Base-by-base conservation (phyloP, 257 asterid species). In the Thymus quinquecostatus region DNA sequence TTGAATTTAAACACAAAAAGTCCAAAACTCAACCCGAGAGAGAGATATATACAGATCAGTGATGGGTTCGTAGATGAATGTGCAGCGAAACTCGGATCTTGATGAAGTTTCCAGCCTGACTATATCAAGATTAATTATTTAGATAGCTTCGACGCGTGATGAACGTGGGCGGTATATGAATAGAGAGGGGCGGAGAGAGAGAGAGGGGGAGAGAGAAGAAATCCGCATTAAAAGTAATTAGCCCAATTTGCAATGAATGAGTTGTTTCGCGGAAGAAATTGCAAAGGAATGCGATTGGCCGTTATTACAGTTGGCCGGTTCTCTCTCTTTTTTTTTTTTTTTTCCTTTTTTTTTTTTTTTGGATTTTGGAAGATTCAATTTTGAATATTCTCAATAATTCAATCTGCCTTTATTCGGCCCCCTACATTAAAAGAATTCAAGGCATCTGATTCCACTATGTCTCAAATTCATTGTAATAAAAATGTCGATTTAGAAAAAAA, bases 51-150 rank as follows among this genome's bases (percentile, higher is more conserved):
- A 27, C 3, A 60, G 64, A 29, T 68, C 67, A 34, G 28, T 61
- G 54, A 45, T 54, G 51, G 77, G 41, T 41, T 72, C 69, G 27
- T 27, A 6, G 38, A 32, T 41, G 79, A 82, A 44, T 68, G 59
- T 38, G 58, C 54, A 64, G 74, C 64, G 72, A 64, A 53, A 71
- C 40, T 75, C 43, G 78, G 81, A 78, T 75, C 81, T 44, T 48
- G 77, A 59, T 4, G 6, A 65, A 41, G 54, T 38, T 41, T 12
- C 10, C 1, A 41, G 64, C 70, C 41, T 38, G 41, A 5, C 41
- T 1, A 38, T 8, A 28, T 40, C 21, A 28, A 33, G 61, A 50
- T 49, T 30, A 49, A 21, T 32, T 7, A 33, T 21, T 21, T n/a
- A 33, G 10, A 21, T 7, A 3, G 41, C 36, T 28, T 34, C 3